These are phyloP conservation scores for Hypsizygus marmoreus DNA, from an alignment of 768 basidiomycete genomes.

Conservation along the genomic window DNA sequence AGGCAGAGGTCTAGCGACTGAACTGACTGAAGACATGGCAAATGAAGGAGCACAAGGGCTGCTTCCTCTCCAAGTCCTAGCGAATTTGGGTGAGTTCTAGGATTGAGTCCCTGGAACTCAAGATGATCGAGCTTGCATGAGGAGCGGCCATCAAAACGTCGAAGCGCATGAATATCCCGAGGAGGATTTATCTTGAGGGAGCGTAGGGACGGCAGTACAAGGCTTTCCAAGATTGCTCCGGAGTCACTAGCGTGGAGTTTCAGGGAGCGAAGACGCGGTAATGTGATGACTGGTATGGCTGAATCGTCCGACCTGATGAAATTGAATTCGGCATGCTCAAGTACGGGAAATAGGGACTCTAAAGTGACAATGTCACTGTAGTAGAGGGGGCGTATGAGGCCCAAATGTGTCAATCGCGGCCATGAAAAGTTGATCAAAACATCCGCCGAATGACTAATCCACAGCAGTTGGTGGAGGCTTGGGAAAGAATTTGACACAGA, in stretches of 20 bases:
- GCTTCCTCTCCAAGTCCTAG: too few relatives aligned
- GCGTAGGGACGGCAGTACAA: too few relatives aligned
- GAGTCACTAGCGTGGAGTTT: not conserved
- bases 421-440: constrained; percentile 3
- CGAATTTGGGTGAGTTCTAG: too few relatives aligned
- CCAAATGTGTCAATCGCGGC: constrained; percentile 4
- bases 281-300: not conserved
- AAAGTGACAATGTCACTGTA: not conserved
- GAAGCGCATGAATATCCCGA: too few relatives aligned
- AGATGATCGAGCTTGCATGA: too few relatives aligned
- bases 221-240: not conserved
- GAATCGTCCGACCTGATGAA: not conserved
- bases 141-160: too few relatives aligned
- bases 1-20: too few relatives aligned
- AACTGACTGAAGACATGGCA: too few relatives aligned
- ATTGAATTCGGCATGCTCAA: not conserved
- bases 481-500: not conserved
- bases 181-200: too few relatives aligned
- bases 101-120: too few relatives aligned
- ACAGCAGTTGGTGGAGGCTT: not conserved
- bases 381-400: not conserved
- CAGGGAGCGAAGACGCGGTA: not conserved
- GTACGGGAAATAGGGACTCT: not conserved
- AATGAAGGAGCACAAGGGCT: too few relatives aligned
- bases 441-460: too few relatives aligned